A percentile compares a stretch with the other conserved stretches of the same genome.
Evolutionary conservation across 2,329 filamentous ascomycete species (phyloP).

Genomic region (Neonectria sp.): DNA sequence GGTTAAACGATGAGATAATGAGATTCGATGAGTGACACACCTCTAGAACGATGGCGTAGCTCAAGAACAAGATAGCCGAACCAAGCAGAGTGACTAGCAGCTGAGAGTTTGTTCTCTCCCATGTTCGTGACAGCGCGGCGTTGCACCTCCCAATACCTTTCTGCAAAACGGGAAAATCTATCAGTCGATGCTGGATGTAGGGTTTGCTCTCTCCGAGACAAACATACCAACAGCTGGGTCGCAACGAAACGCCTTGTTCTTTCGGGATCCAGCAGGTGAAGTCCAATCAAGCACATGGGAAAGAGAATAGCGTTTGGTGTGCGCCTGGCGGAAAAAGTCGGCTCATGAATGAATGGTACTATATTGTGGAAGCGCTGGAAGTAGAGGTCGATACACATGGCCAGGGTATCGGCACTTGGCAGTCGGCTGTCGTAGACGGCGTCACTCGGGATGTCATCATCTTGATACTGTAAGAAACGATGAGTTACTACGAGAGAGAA

Average conservation of each 20-base stretch:
- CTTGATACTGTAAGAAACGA: background rate
- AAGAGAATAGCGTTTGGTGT: conserved; percentile 12
- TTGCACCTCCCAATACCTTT: too few species aligned
- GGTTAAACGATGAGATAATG: too few species aligned
- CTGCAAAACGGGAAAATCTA: too few species aligned
- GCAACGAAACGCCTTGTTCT: background rate
- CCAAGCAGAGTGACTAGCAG: too few species aligned
- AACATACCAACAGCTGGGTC: background rate
- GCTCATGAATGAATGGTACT: conserved; percentile 20
- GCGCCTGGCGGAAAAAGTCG: conserved; percentile 19
- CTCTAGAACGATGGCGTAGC: too few species aligned
- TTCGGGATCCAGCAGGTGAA: background rate
- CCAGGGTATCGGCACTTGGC: background rate
- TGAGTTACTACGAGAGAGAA: too few species aligned
- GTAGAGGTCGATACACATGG: conserved; percentile 6
- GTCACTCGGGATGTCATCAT: background rate
- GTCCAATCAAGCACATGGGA: conserved; percentile 4
- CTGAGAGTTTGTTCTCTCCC: too few species aligned
- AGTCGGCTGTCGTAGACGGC: too few species aligned
- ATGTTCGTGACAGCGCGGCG: too few species aligned
- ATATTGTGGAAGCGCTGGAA: conserved; percentile 18
- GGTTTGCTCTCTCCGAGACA: too few species aligned
- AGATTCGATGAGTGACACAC: too few species aligned
- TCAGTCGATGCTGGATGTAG: background rate
- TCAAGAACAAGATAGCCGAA: too few species aligned